A percentile compares a stretch with the other conserved stretches of the same genome.
These are phyloP conservation scores for Zancudomyces culisetae DNA, from an alignment of 371 early-diverging fungal species.

Conservation along the genomic window DNA sequence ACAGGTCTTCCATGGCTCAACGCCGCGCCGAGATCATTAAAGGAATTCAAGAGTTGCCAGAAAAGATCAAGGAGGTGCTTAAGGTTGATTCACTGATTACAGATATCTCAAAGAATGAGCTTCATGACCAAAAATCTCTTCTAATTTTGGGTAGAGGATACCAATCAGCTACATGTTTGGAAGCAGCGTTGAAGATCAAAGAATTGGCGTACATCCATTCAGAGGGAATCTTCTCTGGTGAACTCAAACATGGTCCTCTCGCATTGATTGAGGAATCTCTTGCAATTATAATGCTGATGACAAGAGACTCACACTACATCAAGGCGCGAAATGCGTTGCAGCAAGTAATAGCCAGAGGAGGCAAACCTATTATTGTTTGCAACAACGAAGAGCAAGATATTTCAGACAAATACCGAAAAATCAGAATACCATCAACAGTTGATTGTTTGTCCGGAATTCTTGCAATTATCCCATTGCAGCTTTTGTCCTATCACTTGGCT, in stretches of 20 bases:
- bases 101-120: conserved; percentile 54
- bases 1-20: conserved; percentile 64
- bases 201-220: conserved; percentile 97
- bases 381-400: conserved; percentile 64
- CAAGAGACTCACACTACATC: conserved; percentile 62
- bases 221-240: conserved; percentile 97
- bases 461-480: conserved; percentile 93
- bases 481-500: conserved; percentile 95
- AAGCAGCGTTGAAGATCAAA: conserved; percentile 99
- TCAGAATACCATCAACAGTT: conserved; percentile 83
- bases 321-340: conserved; percentile 93
- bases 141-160: conserved; percentile 97
- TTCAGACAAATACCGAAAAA: conserved; percentile 41
- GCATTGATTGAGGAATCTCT: conserved; percentile 97
- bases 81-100: conserved; percentile 65
- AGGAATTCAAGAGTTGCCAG: conserved; percentile 77
- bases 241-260: conserved; percentile 99
- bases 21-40: conserved; percentile 92
- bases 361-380: conserved; percentile 94
- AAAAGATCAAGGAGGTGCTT: conserved; percentile 82
- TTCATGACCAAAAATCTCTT: conserved; percentile 73
- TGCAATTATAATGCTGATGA: conserved; percentile 88
- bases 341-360: conserved; percentile 94
- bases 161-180: conserved; percentile 96
- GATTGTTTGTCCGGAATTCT: conserved; percentile 77